Evolutionary conservation across 306 rosid species (phyloP).

Genomic region (Cicer cuneatum): DNA sequence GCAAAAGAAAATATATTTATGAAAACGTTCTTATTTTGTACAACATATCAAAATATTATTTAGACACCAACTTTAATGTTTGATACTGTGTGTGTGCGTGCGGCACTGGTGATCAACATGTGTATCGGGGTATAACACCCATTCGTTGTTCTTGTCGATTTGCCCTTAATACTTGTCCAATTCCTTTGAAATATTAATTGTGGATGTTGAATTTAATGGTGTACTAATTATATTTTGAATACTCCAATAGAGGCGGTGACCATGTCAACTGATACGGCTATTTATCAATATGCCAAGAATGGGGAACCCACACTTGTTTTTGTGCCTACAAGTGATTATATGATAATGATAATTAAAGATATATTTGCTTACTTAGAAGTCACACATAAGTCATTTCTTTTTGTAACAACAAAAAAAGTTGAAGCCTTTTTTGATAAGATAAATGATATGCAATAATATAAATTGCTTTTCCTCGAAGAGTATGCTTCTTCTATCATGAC

Average conservation of each 20-base stretch:
- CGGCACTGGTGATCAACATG: too few relatives aligned
- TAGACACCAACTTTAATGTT: too few relatives aligned
- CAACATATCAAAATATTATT: too few relatives aligned
- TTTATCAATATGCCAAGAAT: conserved; percentile 85
- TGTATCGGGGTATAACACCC: too few relatives aligned
- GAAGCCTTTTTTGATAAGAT: conserved; percentile 71
- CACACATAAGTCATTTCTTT: conserved; percentile 61
- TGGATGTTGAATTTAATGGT: conserved; percentile 61
- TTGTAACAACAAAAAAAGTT: conserved; percentile 59
- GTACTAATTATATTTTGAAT: conserved; percentile 68
- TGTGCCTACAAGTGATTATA: conserved; percentile 88
- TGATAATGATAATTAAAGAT: conserved; percentile 78
- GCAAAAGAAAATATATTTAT: too few relatives aligned
- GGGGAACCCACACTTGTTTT: conserved; percentile 84
- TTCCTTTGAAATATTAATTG: conserved; percentile 80
- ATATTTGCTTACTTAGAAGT: conserved; percentile 77
- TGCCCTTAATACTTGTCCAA: conserved; percentile 92
- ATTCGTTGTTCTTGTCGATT: conserved; percentile 89
- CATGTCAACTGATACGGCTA: conserved; percentile 54
- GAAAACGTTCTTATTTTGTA: too few relatives aligned
- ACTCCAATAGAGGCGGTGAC: conserved; percentile 74
- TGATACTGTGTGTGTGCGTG: too few relatives aligned
- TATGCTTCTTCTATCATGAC: conserved; percentile 63
- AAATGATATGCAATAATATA: conserved; percentile 29
- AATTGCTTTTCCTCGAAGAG: too few relatives aligned